Evolutionary conservation across 805 yeast genomes (phyloP), one percentile per base, ranked within the genome.

Genomic region (Cyberlindnera xishuangbannaensis): DNA sequence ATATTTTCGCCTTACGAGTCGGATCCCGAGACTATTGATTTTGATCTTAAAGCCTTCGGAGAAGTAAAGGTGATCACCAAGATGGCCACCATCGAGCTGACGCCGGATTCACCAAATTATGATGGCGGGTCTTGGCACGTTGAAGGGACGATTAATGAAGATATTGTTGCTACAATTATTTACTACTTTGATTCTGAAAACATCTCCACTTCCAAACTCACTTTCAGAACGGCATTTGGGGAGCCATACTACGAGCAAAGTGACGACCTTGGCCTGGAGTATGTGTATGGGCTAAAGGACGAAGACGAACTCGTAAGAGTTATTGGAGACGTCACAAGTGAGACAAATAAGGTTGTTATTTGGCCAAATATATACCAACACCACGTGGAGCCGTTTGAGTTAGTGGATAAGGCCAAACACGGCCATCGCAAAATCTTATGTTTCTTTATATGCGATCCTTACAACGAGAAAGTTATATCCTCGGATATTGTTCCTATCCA

Each of bases 101-200:
- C 22, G 3, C 39, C 39, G n/a, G 34, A 30, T 10, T 4, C n/a
- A 8, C 39, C 38, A 18, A 12, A 9, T 3, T 35, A 35, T 22
- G 25, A 27, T 5, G 38, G 38, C 13, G 38, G 38, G 2, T 30
- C 38, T 3, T 36, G 39, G 39, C 39, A 36, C 30, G 39, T 36
- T 3, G 39, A 36, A n/a, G 39, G 39, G 8, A 31, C 39, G 2
- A 24, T 31, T 7, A 36, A 36, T 16, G 39, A 36, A 29, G 39
- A 36, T 22, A 36, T 36, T 14, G 14, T 36, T 17, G 39, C 39
- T 16, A 31, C 39, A 16, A 17, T 36, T 8, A 36, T 36, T 15
- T 36, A 36, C 30, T 36, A 36, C 32, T 36, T 23, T 16, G 39
- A 36, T 16, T 31, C 16, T 14, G 35, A 36, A 27, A 36, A 31